Evolutionary conservation across 768 basidiomycete genomes (phyloP), one percentile per base, ranked within the genome.

Genomic region (Cantharellus cinnabarinus): DNA sequence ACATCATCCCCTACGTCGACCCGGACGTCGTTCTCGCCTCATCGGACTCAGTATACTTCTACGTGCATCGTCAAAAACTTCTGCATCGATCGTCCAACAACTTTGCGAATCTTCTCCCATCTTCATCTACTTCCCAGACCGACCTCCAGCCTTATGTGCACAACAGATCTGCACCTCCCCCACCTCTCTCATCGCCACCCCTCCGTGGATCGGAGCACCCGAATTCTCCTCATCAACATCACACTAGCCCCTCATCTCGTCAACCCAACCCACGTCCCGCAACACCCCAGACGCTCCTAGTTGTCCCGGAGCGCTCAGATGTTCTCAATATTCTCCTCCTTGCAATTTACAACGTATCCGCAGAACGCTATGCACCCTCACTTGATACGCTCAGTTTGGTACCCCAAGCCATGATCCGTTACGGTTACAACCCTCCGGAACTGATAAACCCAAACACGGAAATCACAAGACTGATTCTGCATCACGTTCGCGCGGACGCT

Each of bases 11-110:
- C 1, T 35, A 38, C 42, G 59, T 61, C 61, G n/a, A 54, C 44
- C 38, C 44, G 15, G 57, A 65, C 37, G 82, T 89, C 66, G 63
- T 79, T 50, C 74, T 83, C 63, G 70, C 87, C 56, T 71, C 87
- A 58, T 75, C 79, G 38, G 88, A 90, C 65, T 76, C 77, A 15
- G 85, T 90, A 44, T 86, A 87, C 69, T 90, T 90, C 75, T 89
- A 89, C 65, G 81, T 82, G 3, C 85, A 89, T 67, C 71, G 74
- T 0, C 71, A 78, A 50, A 64, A 78, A 57, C 71, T 89, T 50
- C 73, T 83, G 41, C 65, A 69, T 2, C 75, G 73, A 5, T 89
- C 88, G 7, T 70, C 71, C 40, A 89, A 87, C 62, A 70, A 68
- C 7, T 88, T 89, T 69, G 74, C 76, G 52, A 71, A 74, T 3